Evolutionary conservation across 805 yeast genomes (phyloP).

Genomic region (Wickerhamomyces sydowiorum): DNA sequence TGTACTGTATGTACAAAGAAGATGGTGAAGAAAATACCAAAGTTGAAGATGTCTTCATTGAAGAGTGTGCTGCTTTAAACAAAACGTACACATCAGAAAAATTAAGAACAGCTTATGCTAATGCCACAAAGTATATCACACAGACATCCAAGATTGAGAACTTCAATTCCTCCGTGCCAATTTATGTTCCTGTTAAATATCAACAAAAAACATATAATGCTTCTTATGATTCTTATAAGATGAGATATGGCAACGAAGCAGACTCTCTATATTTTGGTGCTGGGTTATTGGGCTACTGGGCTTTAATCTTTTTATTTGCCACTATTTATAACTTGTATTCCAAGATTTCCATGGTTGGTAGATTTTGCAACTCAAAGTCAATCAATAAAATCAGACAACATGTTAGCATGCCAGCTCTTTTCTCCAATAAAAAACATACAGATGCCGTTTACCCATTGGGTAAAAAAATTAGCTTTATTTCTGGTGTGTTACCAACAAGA

Average conservation of each 20-base stretch:
- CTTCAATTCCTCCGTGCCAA: constrained; percentile 25
- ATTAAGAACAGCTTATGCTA: constrained; percentile 28
- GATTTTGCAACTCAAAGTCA: background rate
- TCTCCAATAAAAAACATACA: constrained; percentile 3
- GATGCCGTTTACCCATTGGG: constrained; percentile 35
- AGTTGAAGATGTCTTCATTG: constrained; percentile 11
- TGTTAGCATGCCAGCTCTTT: constrained; percentile 1
- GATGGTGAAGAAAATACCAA: background rate
- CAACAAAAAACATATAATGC: constrained; percentile 19
- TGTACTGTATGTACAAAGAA: constrained; percentile 13
- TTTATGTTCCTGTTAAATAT: constrained; percentile 28
- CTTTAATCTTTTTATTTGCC: constrained; percentile 31
- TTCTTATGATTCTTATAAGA: constrained; percentile 14
- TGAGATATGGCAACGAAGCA: constrained; percentile 27
- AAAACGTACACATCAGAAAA: constrained; percentile 26
- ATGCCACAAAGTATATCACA: constrained; percentile 34
- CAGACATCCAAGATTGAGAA: constrained; percentile 23
- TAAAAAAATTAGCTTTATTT: constrained; percentile 29
- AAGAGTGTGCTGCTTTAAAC: constrained; percentile 11
- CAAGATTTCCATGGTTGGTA: constrained; percentile 1
- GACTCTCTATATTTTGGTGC: constrained; percentile 38
- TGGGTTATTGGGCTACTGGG: constrained; percentile 41
- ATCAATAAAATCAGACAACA: constrained; percentile 2
- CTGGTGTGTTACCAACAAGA: constrained; percentile 21
- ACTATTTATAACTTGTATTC: constrained; percentile 18